Conservation (phyloP, 192 early-diverging fungal genomes). For the Dissophora ornata region DNA sequence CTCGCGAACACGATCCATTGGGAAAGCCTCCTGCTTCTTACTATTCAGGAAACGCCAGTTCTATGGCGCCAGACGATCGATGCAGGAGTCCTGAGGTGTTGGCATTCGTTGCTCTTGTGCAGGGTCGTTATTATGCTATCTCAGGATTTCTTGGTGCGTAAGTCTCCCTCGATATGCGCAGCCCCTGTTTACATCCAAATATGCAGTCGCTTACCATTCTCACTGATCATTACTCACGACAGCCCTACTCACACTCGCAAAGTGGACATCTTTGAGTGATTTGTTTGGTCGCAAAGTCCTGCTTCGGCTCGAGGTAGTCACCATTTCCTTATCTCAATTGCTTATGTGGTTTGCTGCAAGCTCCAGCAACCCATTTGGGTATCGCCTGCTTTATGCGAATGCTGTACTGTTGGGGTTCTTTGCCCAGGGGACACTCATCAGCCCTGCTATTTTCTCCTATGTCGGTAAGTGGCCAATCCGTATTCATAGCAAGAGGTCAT, state of each 20-base stretch:
- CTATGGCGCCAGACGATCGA: neutral
- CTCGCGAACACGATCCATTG: neutral
- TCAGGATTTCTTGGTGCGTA: slow-evolving; percentile 14
- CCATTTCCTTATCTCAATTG: neutral
- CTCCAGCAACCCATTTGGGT: neutral
- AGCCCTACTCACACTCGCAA: slow-evolving; percentile 7
- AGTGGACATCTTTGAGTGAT: slow-evolving; percentile 22
- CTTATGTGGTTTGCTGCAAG: slow-evolving; percentile 1
- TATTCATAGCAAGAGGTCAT: too few relatives aligned
- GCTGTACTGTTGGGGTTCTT: neutral
- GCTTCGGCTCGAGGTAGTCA: neutral
- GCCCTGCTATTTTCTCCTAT: neutral
- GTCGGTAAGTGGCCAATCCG: slow-evolving; percentile 7
- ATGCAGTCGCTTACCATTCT: too few relatives aligned
- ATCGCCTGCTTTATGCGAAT: neutral
- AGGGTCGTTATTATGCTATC: neutral
- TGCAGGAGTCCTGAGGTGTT: slow-evolving; percentile 11
- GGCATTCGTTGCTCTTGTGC: neutral
- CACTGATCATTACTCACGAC: too few relatives aligned
- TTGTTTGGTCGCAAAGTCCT: slow-evolving; percentile 1
- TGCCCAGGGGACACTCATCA: neutral
- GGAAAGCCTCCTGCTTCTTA: too few relatives aligned
- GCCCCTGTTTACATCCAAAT: too few relatives aligned
- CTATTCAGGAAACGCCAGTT: too few relatives aligned
- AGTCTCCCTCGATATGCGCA: too few relatives aligned